Base-by-base conservation (phyloP, 116 monocot species). In the Dioscorea cayenensis region DNA sequence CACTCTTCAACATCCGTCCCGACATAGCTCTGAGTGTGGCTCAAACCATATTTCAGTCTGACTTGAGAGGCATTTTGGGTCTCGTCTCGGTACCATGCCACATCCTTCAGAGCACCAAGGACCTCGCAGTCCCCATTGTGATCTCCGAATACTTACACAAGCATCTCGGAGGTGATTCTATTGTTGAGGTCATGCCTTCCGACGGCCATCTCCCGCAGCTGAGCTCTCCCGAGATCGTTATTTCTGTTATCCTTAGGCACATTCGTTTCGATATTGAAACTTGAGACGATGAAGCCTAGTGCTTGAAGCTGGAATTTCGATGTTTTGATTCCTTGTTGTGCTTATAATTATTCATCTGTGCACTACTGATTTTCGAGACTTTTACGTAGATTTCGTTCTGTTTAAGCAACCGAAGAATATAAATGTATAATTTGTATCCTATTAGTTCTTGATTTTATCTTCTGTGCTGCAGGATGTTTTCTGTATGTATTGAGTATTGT, bases 151-250 rank as follows among this genome's bases (percentile, higher is more conserved):
- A 85, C 85, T 71, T 94, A 52, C 99, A 99, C 64, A 83, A 65
- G 70, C 76, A 94, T 66, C 82, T 99, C 13, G 86, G 82, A 0
- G 87, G 87, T 0, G 77, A 87, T 63, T 91, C 94, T 16, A 89
- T 99, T 29, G 91, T 99, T 4, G 99, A 99, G 82, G 87, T 99
- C 2, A 99, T 99, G 91, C 32, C 82, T 11, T 85, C 94, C 0
- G 91, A 94, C 6, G 99, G 99, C 12, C 99, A 99, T 75, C 83
- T 99, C 1, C 99, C 99, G 1, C 99, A 99, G 77, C 76, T 99
- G 22, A 99, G 99, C 71, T 87, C 77, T 10, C 99, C 99, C 0
- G 91, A 91, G 12, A 84, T 89, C 60, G 94, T 94, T 55, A 86
- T 94, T 51, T 94, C 94, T 25, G 99, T 99, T 35, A 68, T 94